Evolutionary conservation across 352 stramenopile genomes (phyloP).

Genomic region (Pythium phragmitis): DNA sequence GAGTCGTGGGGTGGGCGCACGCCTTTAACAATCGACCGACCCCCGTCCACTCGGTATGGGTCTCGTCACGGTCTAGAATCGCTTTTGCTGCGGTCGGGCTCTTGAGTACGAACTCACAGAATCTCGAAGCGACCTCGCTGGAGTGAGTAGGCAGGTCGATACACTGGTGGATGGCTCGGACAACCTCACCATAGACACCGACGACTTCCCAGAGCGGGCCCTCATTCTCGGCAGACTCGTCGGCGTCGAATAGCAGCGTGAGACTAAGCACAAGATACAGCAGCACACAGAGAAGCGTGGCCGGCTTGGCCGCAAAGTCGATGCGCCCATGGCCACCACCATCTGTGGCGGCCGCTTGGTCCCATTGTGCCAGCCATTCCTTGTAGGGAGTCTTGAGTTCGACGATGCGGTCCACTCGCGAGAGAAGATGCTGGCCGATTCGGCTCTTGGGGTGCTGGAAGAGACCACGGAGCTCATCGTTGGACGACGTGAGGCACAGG

Average conservation of each 20-base stretch:
- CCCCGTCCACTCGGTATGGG: not conserved
- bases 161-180: not conserved
- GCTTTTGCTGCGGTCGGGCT: constrained; percentile 7
- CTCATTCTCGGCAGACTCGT: not conserved
- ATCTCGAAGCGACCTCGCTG: not conserved
- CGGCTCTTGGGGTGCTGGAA: constrained; percentile 56
- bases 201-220: constrained; percentile 8
- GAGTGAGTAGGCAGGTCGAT: not conserved
- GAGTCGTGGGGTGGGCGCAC: constrained; percentile 2
- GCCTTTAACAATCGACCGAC: constrained; percentile 10
- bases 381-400: constrained; percentile 1
- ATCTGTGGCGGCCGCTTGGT: not conserved
- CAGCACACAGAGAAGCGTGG: constrained; percentile 35
- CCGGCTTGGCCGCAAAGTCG: constrained; percentile 40
- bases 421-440: constrained; percentile 26
- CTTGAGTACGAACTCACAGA: constrained; percentile 5
- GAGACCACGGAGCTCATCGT: constrained; percentile 30
- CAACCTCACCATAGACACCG: constrained; percentile 6
- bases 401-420: constrained; percentile 24
- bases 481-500: constrained; percentile 21
- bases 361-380: constrained; percentile 13
- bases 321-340: constrained; percentile 14
- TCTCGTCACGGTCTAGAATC: not conserved
- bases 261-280: constrained; percentile 47
- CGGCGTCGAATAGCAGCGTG: constrained; percentile 7